These are phyloP conservation scores for Penicillium crystallinum DNA, from an alignment of 495 filamentous ascomycete genomes.

Conservation along the genomic window DNA sequence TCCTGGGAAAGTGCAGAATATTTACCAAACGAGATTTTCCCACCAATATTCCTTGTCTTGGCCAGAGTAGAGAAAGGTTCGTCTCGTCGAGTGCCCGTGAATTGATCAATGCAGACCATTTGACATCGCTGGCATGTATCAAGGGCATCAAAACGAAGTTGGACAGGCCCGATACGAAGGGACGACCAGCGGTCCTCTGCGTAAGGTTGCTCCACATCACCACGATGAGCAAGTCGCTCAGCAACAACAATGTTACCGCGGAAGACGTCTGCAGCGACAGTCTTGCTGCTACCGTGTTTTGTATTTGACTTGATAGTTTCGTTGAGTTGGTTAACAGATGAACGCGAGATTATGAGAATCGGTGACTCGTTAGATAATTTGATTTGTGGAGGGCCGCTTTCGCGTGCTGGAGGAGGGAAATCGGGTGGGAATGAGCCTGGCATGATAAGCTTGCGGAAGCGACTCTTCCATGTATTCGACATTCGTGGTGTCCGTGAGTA, in stretches of 20 bases:
- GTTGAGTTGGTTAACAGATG: slow-evolving; percentile 76
- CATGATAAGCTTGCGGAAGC: slow-evolving; percentile 39
- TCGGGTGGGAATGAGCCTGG: slow-evolving; percentile 55
- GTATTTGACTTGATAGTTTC: slow-evolving; percentile 52
- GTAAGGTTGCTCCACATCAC: slow-evolving; percentile 50
- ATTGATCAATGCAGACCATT: slow-evolving; percentile 91
- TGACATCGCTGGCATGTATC: slow-evolving; percentile 84
- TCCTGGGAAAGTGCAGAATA: slow-evolving; percentile 50
- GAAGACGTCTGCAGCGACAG: slow-evolving; percentile 68
- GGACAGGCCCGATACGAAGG: slow-evolving; percentile 31
- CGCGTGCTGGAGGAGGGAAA: slow-evolving; percentile 42
- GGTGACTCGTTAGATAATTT: slow-evolving; percentile 88
- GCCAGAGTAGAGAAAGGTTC: slow-evolving; percentile 86
- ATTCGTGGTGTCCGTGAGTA: slow-evolving; percentile 48
- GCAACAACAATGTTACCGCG: slow-evolving; percentile 80
- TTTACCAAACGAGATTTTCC: slow-evolving; percentile 80
- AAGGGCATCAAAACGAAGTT: slow-evolving; percentile 58
- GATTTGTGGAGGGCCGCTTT: slow-evolving; percentile 48
- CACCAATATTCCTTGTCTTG: slow-evolving; percentile 75
- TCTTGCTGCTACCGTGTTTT: slow-evolving; percentile 37
- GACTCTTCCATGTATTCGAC: slow-evolving; percentile 15
- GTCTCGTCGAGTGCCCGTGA: slow-evolving; percentile 67
- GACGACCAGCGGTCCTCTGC: slow-evolving; percentile 46
- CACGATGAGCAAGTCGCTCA: slow-evolving; percentile 35
- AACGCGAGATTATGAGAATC: slow-evolving; percentile 74